These are phyloP conservation scores for Barnettozyma botsteinii DNA, from an alignment of 805 yeast species.

Conservation along the genomic window DNA sequence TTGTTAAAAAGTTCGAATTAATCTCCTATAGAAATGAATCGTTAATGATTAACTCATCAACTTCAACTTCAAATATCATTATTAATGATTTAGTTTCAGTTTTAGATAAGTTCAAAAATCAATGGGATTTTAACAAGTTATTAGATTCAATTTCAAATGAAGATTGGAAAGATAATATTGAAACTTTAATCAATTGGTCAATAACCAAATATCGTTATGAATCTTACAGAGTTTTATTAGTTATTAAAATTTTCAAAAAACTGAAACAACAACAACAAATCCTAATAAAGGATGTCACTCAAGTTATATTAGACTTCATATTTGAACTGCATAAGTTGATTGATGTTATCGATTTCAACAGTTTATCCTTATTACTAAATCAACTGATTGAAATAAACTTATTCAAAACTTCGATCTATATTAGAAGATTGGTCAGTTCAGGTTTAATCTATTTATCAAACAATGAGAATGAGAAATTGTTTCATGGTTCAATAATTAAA, in stretches of 20 bases:
- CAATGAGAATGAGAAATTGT: slow-evolving; percentile 42
- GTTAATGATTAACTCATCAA: slow-evolving; percentile 44
- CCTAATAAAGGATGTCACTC: slow-evolving; percentile 32
- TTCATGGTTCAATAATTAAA: slow-evolving; percentile 51
- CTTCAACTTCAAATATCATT: slow-evolving; percentile 17
- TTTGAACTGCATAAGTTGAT: slow-evolving; percentile 32
- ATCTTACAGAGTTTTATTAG: slow-evolving; percentile 12
- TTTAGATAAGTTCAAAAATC: slow-evolving; percentile 31
- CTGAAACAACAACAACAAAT: slow-evolving; percentile 10
- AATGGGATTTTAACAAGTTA: slow-evolving; percentile 28
- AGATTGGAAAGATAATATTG: slow-evolving; percentile 33
- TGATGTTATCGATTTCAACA: slow-evolving; percentile 29
- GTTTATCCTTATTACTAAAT: slow-evolving; percentile 41
- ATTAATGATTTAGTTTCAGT: slow-evolving; percentile 27
- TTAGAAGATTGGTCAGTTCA: slow-evolving; percentile 76
- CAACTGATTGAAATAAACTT: slow-evolving; percentile 35
- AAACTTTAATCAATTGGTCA: slow-evolving; percentile 35
- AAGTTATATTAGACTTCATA: slow-evolving; percentile 29
- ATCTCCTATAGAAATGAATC: slow-evolving; percentile 69
- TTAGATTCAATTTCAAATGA: slow-evolving; percentile 24
- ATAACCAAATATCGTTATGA: slow-evolving; percentile 26
- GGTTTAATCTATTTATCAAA: slow-evolving; percentile 67
- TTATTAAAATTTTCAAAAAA: slow-evolving; percentile 13
- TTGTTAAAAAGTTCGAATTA: slow-evolving; percentile 47
- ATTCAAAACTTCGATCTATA: slow-evolving; percentile 50